These are phyloP conservation scores for Talaromyces ruber DNA, from an alignment of 495 filamentous ascomycete species.

Conservation along the genomic window DNA sequence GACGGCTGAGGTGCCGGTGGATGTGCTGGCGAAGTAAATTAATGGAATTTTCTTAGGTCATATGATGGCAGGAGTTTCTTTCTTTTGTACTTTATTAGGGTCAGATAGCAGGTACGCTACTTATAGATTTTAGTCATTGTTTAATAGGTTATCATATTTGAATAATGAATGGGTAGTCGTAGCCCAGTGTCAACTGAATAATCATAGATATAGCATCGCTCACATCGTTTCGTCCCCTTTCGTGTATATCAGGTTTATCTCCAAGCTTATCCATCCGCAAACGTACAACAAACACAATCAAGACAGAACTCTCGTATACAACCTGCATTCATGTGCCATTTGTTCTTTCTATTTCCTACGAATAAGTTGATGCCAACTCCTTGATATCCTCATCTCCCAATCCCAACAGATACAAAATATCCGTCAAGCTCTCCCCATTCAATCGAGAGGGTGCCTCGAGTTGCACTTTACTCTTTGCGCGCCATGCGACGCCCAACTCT, in stretches of 20 bases:
- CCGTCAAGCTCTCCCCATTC: slow-evolving; percentile 69
- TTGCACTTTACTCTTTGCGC: slow-evolving; percentile 89
- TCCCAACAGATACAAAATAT: slow-evolving; percentile 80
- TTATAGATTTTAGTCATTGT: not conserved
- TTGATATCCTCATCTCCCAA: slow-evolving; percentile 57
- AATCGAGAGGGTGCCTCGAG: slow-evolving; percentile 71
- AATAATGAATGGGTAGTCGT: slow-evolving; percentile 1
- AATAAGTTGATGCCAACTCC: slow-evolving; percentile 25
- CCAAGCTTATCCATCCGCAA: not conserved
- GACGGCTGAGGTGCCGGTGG: slow-evolving; percentile 10
- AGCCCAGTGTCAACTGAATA: not conserved
- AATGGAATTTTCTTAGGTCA: not conserved
- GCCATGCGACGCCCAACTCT: slow-evolving; percentile 86
- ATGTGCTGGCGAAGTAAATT: not conserved
- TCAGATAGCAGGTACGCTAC: not conserved
- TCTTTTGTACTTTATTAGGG: not conserved
- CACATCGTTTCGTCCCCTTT: not conserved
- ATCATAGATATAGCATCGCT: not conserved
- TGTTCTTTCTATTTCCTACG: not conserved
- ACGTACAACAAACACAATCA: not conserved
- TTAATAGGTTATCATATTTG: not conserved
- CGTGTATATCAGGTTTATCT: not conserved
- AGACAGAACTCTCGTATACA: not conserved
- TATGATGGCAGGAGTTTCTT: not conserved
- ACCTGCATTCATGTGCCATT: not conserved